Conservation (phyloP, 176 grass and related monocot genomes). For the Oryza brachyantha region DNA sequence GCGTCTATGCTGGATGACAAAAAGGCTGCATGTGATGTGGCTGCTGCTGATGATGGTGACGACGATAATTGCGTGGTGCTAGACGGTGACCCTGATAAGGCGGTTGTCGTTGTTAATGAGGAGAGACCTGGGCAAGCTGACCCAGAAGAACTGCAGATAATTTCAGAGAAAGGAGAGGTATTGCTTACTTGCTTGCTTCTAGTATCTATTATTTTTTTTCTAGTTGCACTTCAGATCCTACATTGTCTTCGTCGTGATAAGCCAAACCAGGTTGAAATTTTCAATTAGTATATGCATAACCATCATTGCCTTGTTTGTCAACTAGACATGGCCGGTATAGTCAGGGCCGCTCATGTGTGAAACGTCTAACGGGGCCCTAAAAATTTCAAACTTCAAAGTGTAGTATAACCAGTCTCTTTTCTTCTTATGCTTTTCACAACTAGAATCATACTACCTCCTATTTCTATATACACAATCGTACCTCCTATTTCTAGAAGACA, state of each 20-base stretch:
- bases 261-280: background rate
- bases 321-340: background rate
- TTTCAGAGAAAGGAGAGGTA: conserved; percentile 87
- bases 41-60: background rate
- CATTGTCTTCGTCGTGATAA: background rate
- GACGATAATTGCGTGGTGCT: conserved; percentile 67
- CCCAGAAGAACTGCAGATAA: conserved; percentile 54
- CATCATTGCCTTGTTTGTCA: background rate
- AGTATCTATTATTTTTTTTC: background rate
- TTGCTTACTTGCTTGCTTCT: background rate
- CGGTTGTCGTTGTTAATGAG: conserved; percentile 15
- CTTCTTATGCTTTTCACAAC: too few species aligned
- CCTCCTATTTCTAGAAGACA: too few species aligned
- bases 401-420: too few species aligned
- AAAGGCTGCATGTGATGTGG: conserved; percentile 4
- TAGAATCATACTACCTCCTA: too few species aligned
- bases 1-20: conserved; percentile 12
- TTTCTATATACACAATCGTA: too few species aligned
- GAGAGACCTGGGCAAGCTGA: conserved; percentile 18
- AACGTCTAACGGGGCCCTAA: too few species aligned
- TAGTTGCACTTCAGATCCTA: background rate
- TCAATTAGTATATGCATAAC: background rate
- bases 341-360: too few species aligned
- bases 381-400: too few species aligned
- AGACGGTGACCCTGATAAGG: conserved; percentile 53